Evolutionary conservation across 371 early-diverging fungal species (phyloP).

Genomic region (Mortierella sp.): DNA sequence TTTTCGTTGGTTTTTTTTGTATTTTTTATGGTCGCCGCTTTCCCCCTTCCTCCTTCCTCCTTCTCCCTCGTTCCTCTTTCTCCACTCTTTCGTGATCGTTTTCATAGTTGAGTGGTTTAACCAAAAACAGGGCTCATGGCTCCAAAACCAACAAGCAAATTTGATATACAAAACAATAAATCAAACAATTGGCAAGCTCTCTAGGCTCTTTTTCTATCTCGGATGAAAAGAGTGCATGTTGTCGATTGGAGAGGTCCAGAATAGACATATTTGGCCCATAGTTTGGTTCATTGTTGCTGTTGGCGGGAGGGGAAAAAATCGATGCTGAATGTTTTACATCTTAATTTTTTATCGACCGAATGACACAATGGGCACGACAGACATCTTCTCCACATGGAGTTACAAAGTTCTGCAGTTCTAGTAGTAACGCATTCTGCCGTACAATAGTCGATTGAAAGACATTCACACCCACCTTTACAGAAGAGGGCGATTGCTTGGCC

Average conservation of each 20-base stretch:
- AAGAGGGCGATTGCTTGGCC: no score
- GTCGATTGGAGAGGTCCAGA: neutral
- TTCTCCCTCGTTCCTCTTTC: no score
- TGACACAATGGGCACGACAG: no score
- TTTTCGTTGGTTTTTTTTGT: neutral
- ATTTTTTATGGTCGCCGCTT: neutral
- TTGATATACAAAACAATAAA: neutral
- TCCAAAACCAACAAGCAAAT: constrained; percentile 1
- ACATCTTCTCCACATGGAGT: no score
- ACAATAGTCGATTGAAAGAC: no score
- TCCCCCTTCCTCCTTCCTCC: no score
- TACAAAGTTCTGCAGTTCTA: no score
- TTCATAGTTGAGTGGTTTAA: neutral
- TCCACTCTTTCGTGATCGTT: neutral
- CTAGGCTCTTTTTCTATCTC: neutral
- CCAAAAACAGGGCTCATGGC: constrained; percentile 5
- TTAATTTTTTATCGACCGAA: no score
- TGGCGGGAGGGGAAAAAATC: no score
- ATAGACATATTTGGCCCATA: neutral
- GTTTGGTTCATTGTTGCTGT: neutral
- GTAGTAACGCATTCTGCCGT: no score
- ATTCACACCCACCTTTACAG: no score
- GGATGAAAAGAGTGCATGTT: neutral
- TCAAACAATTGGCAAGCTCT: neutral
- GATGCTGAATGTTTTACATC: no score